Base-by-base conservation (phyloP, 805 yeast genomes). In the Candida stauntonica region DNA sequence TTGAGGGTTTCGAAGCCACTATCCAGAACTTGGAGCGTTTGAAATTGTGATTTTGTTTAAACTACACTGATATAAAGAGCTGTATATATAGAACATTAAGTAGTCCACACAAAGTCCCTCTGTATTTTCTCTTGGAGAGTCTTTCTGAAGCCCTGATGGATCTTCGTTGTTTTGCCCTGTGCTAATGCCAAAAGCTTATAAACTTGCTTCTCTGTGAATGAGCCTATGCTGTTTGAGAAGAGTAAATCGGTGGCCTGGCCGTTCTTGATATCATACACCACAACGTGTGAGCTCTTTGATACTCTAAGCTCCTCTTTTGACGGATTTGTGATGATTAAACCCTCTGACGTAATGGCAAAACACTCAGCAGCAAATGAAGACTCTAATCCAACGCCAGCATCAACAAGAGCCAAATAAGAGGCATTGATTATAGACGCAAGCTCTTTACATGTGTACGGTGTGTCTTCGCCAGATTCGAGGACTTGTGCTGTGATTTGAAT, bases 1-100 rank as follows among this genome's bases (percentile, higher is more conserved):
- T 89, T 48, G 93, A 86, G 57, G 94, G 96, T 51, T 75, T 86
- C 55, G 80, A 86, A 58, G 81, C 86, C 40, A 88, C 96, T 42
- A 84, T 93, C 60, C 76, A 74, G 26, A 84, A 86, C 60, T 79
- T 91, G 62, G 86, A 88, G 66, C 80, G 79, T 59, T 74, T 88
- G 61, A 84, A 83, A 67, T 62, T 79, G 52, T 75, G 53, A 41
- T 24, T 16, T 12, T n/a, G n/a, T n/a, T n/a, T n/a, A n/a, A n/a
- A n/a, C n/a, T n/a, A n/a, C n/a, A n/a, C n/a, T n/a, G n/a, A n/a
- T n/a, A n/a, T n/a, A n/a, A n/a, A n/a, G n/a, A n/a, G n/a, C n/a
- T n/a, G n/a, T n/a, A n/a, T n/a, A n/a, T n/a, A n/a, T n/a, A n/a
- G n/a, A n/a, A n/a, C n/a, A n/a, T n/a, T n/a, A n/a, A n/a, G n/a